Percentiles rank a stretch among this genome's conserved stretches.
phyloP scores from a whole-genome alignment of 1,284 basidiomycete species.

The Ceratobasidium sp. region DNA sequence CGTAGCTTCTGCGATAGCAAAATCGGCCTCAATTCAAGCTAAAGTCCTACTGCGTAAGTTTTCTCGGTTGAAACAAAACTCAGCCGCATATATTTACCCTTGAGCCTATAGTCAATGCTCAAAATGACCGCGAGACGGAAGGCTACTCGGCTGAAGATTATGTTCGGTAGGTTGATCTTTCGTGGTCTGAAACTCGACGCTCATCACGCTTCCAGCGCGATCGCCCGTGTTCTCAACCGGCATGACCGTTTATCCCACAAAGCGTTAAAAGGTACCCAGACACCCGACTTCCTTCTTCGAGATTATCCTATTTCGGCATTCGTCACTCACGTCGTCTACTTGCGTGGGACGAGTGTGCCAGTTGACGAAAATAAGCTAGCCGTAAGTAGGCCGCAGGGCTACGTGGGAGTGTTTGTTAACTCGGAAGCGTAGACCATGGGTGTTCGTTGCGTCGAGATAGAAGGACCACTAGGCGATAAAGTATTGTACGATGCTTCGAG shows the following conservation, averaged over 20 bases:
- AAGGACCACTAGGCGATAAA: conserved; percentile 33
- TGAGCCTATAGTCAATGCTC: conserved; percentile 73
- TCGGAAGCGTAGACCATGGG: conserved; percentile 11
- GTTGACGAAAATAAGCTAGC: conserved; percentile 39
- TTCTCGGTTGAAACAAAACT: no score
- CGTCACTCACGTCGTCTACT: conserved; percentile 43
- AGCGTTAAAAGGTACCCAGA: conserved; percentile 33
- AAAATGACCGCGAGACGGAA: conserved; percentile 90
- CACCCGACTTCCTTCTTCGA: conserved; percentile 31
- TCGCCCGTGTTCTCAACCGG: conserved; percentile 73
- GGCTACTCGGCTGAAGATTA: conserved; percentile 88
- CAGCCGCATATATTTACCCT: no score
- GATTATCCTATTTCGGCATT: conserved; percentile 43
- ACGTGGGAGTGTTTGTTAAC: not conserved
- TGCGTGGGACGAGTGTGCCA: conserved; percentile 38
- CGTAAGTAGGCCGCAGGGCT: not conserved
- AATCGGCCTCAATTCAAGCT: conserved; percentile 71
- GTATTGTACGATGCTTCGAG: conserved; percentile 24
- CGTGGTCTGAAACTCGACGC: conserved; percentile 18
- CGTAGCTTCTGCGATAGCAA: conserved; percentile 80
- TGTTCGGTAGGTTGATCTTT: conserved; percentile 62
- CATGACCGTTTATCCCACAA: conserved; percentile 45
- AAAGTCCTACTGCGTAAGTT: conserved; percentile 86
- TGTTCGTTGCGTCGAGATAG: conserved; percentile 31
- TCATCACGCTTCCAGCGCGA: conserved; percentile 58